Percentiles rank a stretch among this genome's conserved stretches.
Evolutionary conservation across 2,329 filamentous ascomycete species (phyloP).

Genomic region (Parastagonospora avenae): DNA sequence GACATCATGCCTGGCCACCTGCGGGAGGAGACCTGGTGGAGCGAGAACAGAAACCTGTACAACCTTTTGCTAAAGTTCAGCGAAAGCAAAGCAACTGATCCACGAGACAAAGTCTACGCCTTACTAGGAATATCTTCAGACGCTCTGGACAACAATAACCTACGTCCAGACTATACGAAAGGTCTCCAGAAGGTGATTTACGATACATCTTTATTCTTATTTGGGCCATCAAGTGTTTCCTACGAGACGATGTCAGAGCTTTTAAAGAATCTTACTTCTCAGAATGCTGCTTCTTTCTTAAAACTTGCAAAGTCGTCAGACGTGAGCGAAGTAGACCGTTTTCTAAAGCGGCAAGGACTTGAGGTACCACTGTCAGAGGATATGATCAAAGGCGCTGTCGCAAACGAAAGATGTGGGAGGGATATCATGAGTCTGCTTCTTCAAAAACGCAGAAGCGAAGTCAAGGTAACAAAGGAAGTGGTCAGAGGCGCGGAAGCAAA

Average conservation of each 20-base stretch:
- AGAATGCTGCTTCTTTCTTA: background rate
- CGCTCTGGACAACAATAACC: background rate
- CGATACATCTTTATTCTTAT: background rate
- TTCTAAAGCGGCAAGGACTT: background rate
- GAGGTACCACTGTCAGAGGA: background rate
- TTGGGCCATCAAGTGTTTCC: background rate
- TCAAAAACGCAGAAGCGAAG: background rate
- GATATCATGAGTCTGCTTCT: background rate
- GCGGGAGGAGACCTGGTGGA: conserved; percentile 22
- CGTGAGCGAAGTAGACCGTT: background rate
- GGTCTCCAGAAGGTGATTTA: background rate
- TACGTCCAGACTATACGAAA: background rate
- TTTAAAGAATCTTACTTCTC: background rate
- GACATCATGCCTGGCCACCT: conserved; percentile 26
- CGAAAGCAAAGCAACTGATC: conserved; percentile 15
- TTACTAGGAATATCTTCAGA: conserved; percentile 23
- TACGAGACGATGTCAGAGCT: background rate
- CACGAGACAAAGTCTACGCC: conserved; percentile 25
- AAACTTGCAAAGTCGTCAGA: background rate
- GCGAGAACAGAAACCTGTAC: conserved; percentile 11
- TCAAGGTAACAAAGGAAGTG: background rate
- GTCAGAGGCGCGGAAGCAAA: background rate
- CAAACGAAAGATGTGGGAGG: background rate
- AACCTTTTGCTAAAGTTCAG: conserved; percentile 18
- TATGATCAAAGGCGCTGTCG: background rate